Conservation (phyloP, 2,329 filamentous ascomycete species). For the Sphaerulina musiva region DNA sequence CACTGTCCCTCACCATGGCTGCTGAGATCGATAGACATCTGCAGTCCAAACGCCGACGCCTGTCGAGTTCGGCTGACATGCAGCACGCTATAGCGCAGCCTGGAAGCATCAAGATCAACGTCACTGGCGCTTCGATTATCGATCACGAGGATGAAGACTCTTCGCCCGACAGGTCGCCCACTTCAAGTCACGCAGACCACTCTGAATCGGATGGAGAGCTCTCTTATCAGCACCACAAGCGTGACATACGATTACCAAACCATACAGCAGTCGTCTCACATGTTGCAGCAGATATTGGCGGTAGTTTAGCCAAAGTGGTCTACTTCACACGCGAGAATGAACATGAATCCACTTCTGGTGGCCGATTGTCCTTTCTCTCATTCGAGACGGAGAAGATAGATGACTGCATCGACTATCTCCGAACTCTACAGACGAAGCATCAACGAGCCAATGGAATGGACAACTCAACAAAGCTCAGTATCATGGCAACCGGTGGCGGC, state of each 20-base stretch:
- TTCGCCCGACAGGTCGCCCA: slow-evolving; percentile 36
- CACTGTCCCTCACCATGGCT: slow-evolving; percentile 6
- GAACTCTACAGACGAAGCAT: slow-evolving; percentile 75
- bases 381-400: slow-evolving; percentile 96
- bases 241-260: slow-evolving; percentile 92
- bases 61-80: slow-evolving; percentile 40
- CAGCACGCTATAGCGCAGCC: slow-evolving; percentile 52
- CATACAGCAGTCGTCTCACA: slow-evolving; percentile 94
- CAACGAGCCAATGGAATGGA: slow-evolving; percentile 51
- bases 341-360: slow-evolving; percentile 60
- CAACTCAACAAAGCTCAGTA: slow-evolving; percentile 57
- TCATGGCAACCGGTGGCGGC: slow-evolving; percentile 94
- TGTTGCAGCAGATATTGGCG: slow-evolving; percentile 96
- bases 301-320: slow-evolving; percentile 90
- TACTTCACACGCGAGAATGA: slow-evolving; percentile 80
- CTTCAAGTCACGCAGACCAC: slow-evolving; percentile 33
- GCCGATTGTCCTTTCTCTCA: slow-evolving; percentile 86
- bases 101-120: slow-evolving; percentile 83
- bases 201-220: slow-evolving; percentile 40
- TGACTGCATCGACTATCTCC: slow-evolving; percentile 87
- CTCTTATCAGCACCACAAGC: slow-evolving; percentile 65
- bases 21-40: slow-evolving; percentile 10
- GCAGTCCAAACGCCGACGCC: slow-evolving; percentile 13
- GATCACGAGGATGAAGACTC: slow-evolving; percentile 57
- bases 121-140: slow-evolving; percentile 92